phyloP scores from a whole-genome alignment of 2,329 filamentous ascomycete genomes.

The Tolypocladium endophyticum region DNA sequence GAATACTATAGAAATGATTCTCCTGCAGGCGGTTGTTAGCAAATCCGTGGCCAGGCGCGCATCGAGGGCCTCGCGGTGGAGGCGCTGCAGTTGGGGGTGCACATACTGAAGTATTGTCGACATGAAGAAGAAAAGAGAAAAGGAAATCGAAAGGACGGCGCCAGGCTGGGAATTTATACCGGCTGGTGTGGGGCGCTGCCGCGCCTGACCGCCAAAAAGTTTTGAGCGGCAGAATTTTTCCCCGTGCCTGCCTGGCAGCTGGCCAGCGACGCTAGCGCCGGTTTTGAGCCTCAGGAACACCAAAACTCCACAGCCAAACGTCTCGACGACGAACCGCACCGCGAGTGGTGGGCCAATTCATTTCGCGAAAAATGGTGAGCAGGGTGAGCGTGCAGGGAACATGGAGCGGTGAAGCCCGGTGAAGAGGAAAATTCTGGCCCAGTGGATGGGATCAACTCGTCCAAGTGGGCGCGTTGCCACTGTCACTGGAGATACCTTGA shows the following conservation, averaged over 20 bases:
- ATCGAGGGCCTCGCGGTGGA: neutral
- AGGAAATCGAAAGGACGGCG: constrained; percentile 20
- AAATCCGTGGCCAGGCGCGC: neutral
- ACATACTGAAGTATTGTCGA: constrained; percentile 52
- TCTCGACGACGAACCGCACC: neutral
- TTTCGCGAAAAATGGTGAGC: neutral
- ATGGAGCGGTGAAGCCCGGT: neutral
- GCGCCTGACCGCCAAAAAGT: constrained; percentile 9
- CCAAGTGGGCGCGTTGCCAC: neutral
- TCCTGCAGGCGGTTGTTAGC: constrained; percentile 30
- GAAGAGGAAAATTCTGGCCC: neutral
- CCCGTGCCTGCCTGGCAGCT: neutral
- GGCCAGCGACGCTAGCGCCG: neutral
- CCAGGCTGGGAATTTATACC: constrained; percentile 29
- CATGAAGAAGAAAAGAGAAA: constrained; percentile 45
- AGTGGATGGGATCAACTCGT: neutral
- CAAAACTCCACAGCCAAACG: neutral
- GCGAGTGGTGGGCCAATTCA: neutral
- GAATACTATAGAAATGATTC: constrained; percentile 99
- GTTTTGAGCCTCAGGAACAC: neutral
- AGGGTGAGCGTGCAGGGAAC: neutral
- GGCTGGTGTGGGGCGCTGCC: neutral
- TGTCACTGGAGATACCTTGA: neutral
- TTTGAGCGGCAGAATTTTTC: constrained; percentile 11
- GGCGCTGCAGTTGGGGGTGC: constrained; percentile 19